Evolutionary conservation across 1,139 yeast species (phyloP), one percentile per base, ranked within the genome.

Genomic region (Debaryomycetaceae sp.): DNA sequence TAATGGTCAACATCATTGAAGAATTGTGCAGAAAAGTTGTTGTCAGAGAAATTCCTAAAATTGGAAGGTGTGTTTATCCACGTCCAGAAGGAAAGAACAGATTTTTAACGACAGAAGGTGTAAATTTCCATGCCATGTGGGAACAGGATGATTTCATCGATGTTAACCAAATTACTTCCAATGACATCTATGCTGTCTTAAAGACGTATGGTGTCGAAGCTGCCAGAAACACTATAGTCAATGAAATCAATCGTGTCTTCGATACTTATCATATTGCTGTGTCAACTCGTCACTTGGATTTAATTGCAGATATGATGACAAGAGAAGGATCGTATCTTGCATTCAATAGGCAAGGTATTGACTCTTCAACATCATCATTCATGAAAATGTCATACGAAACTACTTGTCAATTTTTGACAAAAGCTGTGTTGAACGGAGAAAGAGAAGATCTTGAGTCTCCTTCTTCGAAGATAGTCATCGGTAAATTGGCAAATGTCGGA

Each of bases 351-450:
- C 97, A 90, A 72, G 99, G 99, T 68, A 91, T 95, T 64, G 98
- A 93, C 64, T 80, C 96, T 2, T 83, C 95, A 22, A 90, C 98
- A 2, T 91, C 98, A 8, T 87, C 98, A 31, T 88, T 95, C 74
- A 85, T 90, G 93, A 95, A 95, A 77, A 95, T 95, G 99, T 89
- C 97, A 48, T 95, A 90, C 68, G 99, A 95, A 72, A 93, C 99
- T 40, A 95, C 99, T 2, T 90, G 97, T 74, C 96, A 88, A 68
- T 95, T 95, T 78, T 79, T 95, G 66, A 93, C 97, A 44, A 89
- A 89, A 74, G 96, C 99, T 9, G 98, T 95, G 39, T 76, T 95
- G 63, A 95, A 93, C 56, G 90, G 95, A 50, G 97, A 88, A 51
- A 76, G 84, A 57, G 99, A 95, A 69, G 83, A 83, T 51, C 74